Percentiles rank a stretch among this genome's conserved stretches.
Conservation (phyloP, 306 rosid species). For the Citrullus colocynthis region DNA sequence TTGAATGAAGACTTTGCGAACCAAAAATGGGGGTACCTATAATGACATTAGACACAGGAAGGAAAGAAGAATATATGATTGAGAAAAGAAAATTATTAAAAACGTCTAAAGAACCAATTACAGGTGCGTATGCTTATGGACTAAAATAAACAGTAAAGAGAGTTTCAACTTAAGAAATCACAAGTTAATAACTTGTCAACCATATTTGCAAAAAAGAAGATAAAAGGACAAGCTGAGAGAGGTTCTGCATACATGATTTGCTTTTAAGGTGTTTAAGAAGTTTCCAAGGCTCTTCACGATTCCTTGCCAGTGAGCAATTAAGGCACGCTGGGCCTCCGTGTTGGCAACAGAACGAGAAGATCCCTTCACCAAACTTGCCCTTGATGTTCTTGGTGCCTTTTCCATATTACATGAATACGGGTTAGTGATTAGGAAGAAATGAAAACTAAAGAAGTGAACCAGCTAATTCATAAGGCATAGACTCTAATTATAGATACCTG, state of each 20-base stretch:
- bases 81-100: not conserved
- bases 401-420: not conserved
- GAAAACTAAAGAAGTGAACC: not conserved
- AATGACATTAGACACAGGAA: not conserved
- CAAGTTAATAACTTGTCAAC: not conserved
- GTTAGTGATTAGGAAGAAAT: not conserved
- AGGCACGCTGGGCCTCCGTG: slow-evolving; percentile 86
- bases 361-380: slow-evolving; percentile 89
- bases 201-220: not conserved
- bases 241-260: slow-evolving; percentile 44
- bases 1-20: slow-evolving; percentile 94
- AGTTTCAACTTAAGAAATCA: not conserved
- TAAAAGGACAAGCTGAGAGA: not conserved
- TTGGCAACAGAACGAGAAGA: slow-evolving; percentile 67
- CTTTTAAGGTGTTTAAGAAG: slow-evolving; percentile 77
- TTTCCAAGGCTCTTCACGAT: slow-evolving; percentile 77
- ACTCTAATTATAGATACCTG: slow-evolving; percentile 43
- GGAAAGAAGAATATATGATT: not conserved
- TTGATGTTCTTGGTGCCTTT: slow-evolving; percentile 93
- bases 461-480: not conserved
- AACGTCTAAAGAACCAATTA: not conserved
- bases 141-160: not conserved
- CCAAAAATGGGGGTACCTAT: slow-evolving; percentile 91
- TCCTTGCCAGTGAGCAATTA: slow-evolving; percentile 99
- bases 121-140: not conserved